phyloP scores from a whole-genome alignment of 139 green algal genomes.

The Tetraselmis chui region DNA sequence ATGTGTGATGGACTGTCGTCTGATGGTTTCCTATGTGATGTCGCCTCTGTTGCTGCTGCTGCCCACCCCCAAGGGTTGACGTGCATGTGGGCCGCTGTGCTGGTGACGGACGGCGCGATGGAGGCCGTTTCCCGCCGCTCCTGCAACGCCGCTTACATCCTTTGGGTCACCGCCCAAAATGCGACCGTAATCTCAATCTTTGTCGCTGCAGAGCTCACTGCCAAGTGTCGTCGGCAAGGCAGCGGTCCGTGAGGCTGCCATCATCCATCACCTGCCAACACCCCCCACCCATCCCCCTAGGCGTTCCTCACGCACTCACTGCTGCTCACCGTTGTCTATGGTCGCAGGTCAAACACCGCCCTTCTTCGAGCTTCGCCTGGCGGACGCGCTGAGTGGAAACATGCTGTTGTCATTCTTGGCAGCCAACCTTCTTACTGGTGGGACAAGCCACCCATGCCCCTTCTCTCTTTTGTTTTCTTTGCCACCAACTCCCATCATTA shows the following conservation, averaged over 20 bases:
- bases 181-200: neutral
- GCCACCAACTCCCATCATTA: no score
- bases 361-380: constrained; percentile 14
- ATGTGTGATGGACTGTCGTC: no score
- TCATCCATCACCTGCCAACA: no score
- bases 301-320: no score
- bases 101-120: constrained; percentile 14
- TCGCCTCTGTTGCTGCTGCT: no score
- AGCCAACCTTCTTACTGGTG: constrained; percentile 72
- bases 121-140: constrained; percentile 57
- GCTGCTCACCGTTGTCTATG: no score
- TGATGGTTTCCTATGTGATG: no score
- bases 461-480: no score
- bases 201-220: neutral
- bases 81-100: constrained; percentile 10
- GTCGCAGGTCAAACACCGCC: no score
- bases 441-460: constrained; percentile 24
- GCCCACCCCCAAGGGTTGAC: no score
- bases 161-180: constrained; percentile 59
- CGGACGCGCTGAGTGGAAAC: constrained; percentile 29
- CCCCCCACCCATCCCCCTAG: no score
- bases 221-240: constrained; percentile 3
- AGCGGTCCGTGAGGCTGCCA: constrained; percentile 8
- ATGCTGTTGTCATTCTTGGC: constrained; percentile 66
- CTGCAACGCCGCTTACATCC: constrained; percentile 72